Conservation (phyloP, 495 filamentous ascomycete species). For the Melanomma pulvis-pyrius region DNA sequence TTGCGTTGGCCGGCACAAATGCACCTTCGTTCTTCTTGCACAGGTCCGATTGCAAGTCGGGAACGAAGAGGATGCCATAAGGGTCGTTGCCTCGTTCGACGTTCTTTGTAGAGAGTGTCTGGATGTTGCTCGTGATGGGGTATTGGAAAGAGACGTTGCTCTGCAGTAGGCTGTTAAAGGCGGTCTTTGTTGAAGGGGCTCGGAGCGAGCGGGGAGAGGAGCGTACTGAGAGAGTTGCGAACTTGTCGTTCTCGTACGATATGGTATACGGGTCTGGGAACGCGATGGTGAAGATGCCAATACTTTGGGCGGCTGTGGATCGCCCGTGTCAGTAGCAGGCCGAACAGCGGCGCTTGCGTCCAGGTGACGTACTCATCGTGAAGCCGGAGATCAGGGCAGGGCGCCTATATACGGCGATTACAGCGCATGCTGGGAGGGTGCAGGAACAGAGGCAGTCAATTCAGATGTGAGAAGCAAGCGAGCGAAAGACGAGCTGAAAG, state of each 20-base stretch:
- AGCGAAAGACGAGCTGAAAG: neutral
- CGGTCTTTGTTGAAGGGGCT: neutral
- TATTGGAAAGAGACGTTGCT: slow-evolving; percentile 66
- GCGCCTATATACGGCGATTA: neutral
- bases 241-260: slow-evolving; percentile 24
- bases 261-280: slow-evolving; percentile 42
- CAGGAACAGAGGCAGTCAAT: neutral
- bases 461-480: neutral
- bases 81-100: slow-evolving; percentile 59
- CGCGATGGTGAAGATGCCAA: slow-evolving; percentile 40
- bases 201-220: neutral
- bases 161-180: slow-evolving; percentile 44
- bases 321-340: neutral
- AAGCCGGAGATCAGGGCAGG: neutral
- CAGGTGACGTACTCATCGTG: slow-evolving; percentile 45
- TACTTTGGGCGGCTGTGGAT: slow-evolving; percentile 32
- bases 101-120: slow-evolving; percentile 66
- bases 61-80: slow-evolving; percentile 81
- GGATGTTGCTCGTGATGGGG: slow-evolving; percentile 62
- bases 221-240: slow-evolving; percentile 28
- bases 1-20: slow-evolving; percentile 74
- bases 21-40: slow-evolving; percentile 62
- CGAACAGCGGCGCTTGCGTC: slow-evolving; percentile 17
- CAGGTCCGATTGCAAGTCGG: slow-evolving; percentile 59
- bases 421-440: slow-evolving; percentile 18